These are phyloP conservation scores for Populus trichocarpa DNA, from an alignment of 441 rosid species.

Conservation along the genomic window DNA sequence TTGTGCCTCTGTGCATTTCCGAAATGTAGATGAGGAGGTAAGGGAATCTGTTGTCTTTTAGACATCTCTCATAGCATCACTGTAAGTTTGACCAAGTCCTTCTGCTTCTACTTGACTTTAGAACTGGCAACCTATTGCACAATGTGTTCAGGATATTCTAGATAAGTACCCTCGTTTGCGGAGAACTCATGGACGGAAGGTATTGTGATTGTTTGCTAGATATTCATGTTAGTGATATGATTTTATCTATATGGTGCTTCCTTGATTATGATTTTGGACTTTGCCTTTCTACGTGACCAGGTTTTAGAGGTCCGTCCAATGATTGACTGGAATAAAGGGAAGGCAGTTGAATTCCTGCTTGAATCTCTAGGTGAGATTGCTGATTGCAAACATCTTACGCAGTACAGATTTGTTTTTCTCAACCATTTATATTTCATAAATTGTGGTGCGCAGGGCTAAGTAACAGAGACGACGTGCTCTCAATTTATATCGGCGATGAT, in stretches of 20 bases:
- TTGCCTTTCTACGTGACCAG: conserved; percentile 25
- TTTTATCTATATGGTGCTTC: neutral
- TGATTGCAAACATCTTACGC: neutral
- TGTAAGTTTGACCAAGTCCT: neutral
- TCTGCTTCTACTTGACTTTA: conserved; percentile 25
- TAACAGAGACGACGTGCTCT: conserved; percentile 57
- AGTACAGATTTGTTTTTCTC: neutral
- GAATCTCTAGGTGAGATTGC: conserved; percentile 65
- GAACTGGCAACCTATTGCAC: conserved; percentile 89
- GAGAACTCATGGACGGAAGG: conserved; percentile 96
- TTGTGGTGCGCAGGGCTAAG: conserved; percentile 43
- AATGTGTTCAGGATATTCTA: too few species aligned
- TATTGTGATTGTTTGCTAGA: conserved; percentile 16
- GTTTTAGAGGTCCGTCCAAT: conserved; percentile 95
- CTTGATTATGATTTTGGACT: neutral
- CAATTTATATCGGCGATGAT: conserved; percentile 88
- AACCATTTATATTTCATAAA: neutral
- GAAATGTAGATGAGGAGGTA: conserved; percentile 93
- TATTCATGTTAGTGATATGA: neutral
- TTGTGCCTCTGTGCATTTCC: conserved; percentile 92
- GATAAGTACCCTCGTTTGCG: conserved; percentile 79
- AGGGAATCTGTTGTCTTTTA: neutral
- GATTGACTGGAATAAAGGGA: conserved; percentile 93
- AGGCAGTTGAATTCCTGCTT: conserved; percentile 83
- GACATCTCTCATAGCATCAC: neutral